Evolutionary conservation across 2,329 filamentous ascomycete genomes (phyloP).

Genomic region (Aschersonia sp.): DNA sequence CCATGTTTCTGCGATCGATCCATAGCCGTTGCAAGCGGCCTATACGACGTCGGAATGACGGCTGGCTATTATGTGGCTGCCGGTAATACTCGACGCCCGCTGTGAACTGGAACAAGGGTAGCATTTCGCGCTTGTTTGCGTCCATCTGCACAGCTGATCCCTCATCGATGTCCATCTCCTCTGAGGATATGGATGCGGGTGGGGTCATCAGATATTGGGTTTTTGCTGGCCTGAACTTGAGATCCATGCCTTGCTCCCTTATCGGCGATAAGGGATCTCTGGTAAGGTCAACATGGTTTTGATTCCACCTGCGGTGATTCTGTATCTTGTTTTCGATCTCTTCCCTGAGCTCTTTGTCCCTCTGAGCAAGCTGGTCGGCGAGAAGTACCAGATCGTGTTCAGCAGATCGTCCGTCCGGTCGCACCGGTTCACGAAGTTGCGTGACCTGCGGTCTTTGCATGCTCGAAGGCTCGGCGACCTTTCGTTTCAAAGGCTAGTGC

Average conservation of each 20-base stretch:
- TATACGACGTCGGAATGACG: slow-evolving; percentile 69
- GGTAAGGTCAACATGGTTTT: slow-evolving; percentile 78
- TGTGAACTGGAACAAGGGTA: slow-evolving; percentile 30
- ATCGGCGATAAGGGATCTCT: slow-evolving; percentile 72
- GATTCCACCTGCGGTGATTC: slow-evolving; percentile 86
- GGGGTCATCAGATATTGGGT: slow-evolving; percentile 57
- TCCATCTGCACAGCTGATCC: slow-evolving; percentile 28
- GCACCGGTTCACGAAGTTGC: slow-evolving; percentile 55
- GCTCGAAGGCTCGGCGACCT: slow-evolving; percentile 42
- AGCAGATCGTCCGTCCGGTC: slow-evolving; percentile 53
- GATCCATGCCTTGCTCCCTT: slow-evolving; percentile 44
- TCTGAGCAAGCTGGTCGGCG: slow-evolving; percentile 64
- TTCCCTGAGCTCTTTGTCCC: slow-evolving; percentile 63
- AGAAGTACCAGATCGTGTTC: slow-evolving; percentile 70
- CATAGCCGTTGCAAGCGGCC: slow-evolving; percentile 75
- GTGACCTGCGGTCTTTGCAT: slow-evolving; percentile 47
- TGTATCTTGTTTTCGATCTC: slow-evolving; percentile 79
- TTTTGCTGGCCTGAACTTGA: slow-evolving; percentile 57
- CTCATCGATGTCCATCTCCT: slow-evolving; percentile 42
- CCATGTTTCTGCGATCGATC: slow-evolving; percentile 69
- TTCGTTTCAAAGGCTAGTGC: slow-evolving; percentile 54
- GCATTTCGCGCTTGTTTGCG: slow-evolving; percentile 15
- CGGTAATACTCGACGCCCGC: slow-evolving; percentile 24
- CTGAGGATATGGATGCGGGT: slow-evolving; percentile 39
- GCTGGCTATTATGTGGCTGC: slow-evolving; percentile 27